These are phyloP conservation scores for Taphrina flavorubra DNA, from an alignment of 1,139 yeast species.

Conservation along the genomic window DNA sequence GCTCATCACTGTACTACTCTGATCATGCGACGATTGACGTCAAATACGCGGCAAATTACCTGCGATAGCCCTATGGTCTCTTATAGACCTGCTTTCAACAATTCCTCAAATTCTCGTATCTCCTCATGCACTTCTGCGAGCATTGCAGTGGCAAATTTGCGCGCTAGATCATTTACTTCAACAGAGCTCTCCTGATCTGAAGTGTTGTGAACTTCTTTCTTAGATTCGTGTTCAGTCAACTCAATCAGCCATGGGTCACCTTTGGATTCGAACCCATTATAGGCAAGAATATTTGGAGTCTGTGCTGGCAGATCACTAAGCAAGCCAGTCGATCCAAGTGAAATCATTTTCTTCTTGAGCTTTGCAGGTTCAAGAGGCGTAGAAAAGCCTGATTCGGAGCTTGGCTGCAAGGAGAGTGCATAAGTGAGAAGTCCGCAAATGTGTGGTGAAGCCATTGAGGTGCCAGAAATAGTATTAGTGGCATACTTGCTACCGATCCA, in stretches of 20 bases:
- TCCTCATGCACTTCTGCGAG: conserved; percentile 16
- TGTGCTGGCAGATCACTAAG: conserved; percentile 76
- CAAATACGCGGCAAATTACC: neutral
- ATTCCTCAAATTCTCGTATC: conserved; percentile 3
- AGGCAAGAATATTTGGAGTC: conserved; percentile 88
- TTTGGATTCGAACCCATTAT: conserved; percentile 63
- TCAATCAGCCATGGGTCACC: conserved; percentile 29
- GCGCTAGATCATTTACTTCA: neutral
- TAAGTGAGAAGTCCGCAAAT: conserved; percentile 85
- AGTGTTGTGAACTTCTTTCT: neutral
- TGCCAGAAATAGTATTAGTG: conserved; percentile 92
- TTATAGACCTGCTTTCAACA: neutral
- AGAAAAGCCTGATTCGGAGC: conserved; percentile 72
- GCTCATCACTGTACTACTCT: neutral
- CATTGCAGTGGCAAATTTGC: conserved; percentile 8
- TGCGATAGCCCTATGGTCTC: neutral
- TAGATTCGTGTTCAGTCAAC: neutral
- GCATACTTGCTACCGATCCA: conserved; percentile 85
- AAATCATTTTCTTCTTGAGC: conserved; percentile 83
- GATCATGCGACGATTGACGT: too few relatives aligned
- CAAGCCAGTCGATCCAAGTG: conserved; percentile 73
- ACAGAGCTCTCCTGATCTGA: neutral
- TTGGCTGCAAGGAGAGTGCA: conserved; percentile 90
- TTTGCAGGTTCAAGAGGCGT: conserved; percentile 75
- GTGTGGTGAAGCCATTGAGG: conserved; percentile 99